Evolutionary conservation across 192 early-diverging fungal genomes (phyloP).

Genomic region (Mortierella alpina): DNA sequence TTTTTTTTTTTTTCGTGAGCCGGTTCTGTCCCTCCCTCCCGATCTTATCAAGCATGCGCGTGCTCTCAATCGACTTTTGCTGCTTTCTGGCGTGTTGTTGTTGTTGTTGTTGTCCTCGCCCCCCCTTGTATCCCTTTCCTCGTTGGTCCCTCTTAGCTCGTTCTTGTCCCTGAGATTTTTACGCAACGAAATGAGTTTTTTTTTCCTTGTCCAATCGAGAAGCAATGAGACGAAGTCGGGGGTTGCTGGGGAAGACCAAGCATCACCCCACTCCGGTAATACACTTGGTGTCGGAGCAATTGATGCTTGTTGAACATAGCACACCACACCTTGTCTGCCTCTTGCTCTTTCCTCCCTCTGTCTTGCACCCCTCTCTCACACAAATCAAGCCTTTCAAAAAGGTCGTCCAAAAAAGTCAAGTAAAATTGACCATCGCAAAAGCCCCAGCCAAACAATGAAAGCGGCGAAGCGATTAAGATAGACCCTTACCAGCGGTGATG

Average conservation of each 20-base stretch:
- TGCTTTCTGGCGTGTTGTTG: too few relatives aligned
- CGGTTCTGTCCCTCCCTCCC: background rate
- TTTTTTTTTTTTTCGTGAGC: background rate
- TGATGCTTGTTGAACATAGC: background rate
- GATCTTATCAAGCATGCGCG: too few relatives aligned
- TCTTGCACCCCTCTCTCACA: too few relatives aligned
- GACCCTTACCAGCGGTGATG: conserved; percentile 76
- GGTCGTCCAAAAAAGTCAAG: conserved; percentile 27
- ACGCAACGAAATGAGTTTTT: too few relatives aligned
- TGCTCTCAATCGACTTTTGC: background rate
- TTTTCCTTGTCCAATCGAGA: too few relatives aligned
- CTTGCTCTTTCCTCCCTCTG: background rate
- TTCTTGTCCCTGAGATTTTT: too few relatives aligned
- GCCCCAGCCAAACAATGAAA: background rate
- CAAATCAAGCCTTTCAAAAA: conserved; percentile 17
- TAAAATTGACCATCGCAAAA: background rate
- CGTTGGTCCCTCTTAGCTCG: background rate
- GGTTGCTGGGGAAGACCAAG: too few relatives aligned
- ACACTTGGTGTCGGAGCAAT: too few relatives aligned
- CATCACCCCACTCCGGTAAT: too few relatives aligned
- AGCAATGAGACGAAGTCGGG: too few relatives aligned
- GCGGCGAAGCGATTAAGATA: background rate
- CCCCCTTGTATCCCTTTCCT: background rate
- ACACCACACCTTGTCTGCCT: background rate
- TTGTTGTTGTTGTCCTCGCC: background rate